Percentiles rank a stretch among this genome's conserved stretches.
phyloP scores from a whole-genome alignment of 2,329 filamentous ascomycete genomes.

The Fusarium sp. region DNA sequence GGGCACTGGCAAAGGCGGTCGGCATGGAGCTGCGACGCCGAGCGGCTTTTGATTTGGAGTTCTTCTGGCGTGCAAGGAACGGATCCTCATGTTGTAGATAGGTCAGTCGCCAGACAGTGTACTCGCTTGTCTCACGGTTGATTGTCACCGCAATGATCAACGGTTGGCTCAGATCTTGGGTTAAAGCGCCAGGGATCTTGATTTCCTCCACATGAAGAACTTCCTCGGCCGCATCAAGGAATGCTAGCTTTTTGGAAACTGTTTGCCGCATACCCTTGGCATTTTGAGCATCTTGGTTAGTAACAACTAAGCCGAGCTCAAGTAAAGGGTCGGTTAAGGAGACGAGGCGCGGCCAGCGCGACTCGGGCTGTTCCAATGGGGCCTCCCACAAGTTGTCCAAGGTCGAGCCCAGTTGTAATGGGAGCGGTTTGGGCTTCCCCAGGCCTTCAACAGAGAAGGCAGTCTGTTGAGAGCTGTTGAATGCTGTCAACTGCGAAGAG shows the following conservation, averaged over 20 bases:
- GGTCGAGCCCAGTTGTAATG: conserved; percentile 62
- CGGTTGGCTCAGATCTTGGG: conserved; percentile 54
- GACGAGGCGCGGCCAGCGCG: conserved; percentile 79
- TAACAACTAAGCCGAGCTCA: conserved; percentile 85
- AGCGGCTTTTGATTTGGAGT: conserved; percentile 57
- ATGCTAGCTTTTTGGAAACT: conserved; percentile 55
- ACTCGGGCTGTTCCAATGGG: conserved; percentile 62
- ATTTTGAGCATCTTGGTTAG: conserved; percentile 58
- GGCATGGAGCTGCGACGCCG: conserved; percentile 73
- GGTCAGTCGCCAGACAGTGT: conserved; percentile 85
- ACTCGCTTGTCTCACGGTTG: conserved; percentile 79
- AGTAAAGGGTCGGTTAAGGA: conserved; percentile 86
- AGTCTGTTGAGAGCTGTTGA: conserved; percentile 61
- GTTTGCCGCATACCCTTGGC: conserved; percentile 45
- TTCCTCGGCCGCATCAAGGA: conserved; percentile 82
- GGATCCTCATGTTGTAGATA: conserved; percentile 77
- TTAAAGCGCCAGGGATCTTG: conserved; percentile 61
- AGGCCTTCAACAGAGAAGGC: conserved; percentile 68
- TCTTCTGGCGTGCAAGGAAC: conserved; percentile 59
- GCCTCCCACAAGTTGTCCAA: conserved; percentile 69
- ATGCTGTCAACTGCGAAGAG: conserved; percentile 71
- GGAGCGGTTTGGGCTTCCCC: conserved; percentile 65
- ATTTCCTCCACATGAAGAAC: conserved; percentile 83
- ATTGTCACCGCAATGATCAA: conserved; percentile 83
- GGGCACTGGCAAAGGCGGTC: conserved; percentile 76